Base-by-base conservation (phyloP, 352 stramenopile species). In the Pythium biforme region DNA sequence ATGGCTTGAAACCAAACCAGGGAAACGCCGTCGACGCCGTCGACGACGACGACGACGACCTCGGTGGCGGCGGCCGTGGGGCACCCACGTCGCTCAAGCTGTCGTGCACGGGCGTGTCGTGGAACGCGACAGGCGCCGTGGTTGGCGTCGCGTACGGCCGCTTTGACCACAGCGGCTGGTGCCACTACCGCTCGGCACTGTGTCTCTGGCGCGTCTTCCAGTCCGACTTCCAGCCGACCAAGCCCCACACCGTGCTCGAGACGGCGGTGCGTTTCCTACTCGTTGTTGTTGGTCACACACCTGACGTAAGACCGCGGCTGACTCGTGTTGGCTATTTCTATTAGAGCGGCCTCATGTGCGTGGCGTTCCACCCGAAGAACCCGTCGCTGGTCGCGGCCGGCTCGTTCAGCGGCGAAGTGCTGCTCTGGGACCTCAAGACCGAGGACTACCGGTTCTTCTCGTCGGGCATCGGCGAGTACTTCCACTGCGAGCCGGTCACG, bases 151-250 rank as follows among this genome's bases (percentile, higher is more conserved):
- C 86, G 31, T 97, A 95, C 51, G 89, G 89, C 25, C 76, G 87
- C 26, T 90, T 93, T 23, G 86, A 96, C 57, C 81, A 95, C 64
- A 81, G 76, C 2, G 88, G 88, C 0, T 96, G 88, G 88, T 96
- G 88, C 72, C 85, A 96, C 59, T 92, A 90, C 40, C 86, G 84
- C 40, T 93, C 86, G 8, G 86, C 87, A 37, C 67, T 96, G 27
- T 95, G 85, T 55, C 71, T 90, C 56, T 96, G 88, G 88, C 90
- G 83, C 45, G 77, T 96, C 29, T 96, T 96, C 52, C 81, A 89
- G 57, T 67, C 74, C 14, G 84, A 94, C 37, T 85, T 94, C 22
- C 89, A 89, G 39, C 53, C 77, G 1, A 46, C 56, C 34, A 88
- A 88, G 61, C 80, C 84, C 1, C 81, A 73, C n/a, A 57, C 83